Conservation (phyloP, 2,329 filamentous ascomycete species). For the Dothideomycetes sp. region DNA sequence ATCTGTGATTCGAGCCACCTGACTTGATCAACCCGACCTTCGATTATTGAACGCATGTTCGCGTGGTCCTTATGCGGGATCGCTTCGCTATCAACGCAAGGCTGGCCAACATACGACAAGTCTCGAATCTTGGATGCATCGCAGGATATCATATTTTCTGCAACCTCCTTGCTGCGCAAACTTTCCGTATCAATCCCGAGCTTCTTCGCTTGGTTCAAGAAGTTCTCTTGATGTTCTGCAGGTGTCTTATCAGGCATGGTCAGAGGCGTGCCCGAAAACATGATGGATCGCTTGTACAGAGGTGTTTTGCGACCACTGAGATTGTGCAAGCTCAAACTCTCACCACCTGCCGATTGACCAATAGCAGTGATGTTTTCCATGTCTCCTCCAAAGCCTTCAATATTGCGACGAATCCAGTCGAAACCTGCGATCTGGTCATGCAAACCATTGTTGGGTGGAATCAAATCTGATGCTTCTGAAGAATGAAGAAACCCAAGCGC, state of each 20-base stretch:
- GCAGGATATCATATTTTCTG: conserved; percentile 12
- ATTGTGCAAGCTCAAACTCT: conserved; percentile 16
- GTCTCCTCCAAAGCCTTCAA: conserved; percentile 42
- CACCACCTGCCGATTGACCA: conserved; percentile 17
- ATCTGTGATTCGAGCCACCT: conserved; percentile 14
- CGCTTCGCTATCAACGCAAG: conserved; percentile 13
- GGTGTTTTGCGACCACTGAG: background rate
- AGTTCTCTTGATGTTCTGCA: conserved; percentile 15
- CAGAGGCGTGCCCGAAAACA: conserved; percentile 15
- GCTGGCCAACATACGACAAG: conserved; percentile 13
- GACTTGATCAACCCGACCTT: background rate
- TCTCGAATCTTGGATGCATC: conserved; percentile 15
- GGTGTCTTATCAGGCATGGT: conserved; percentile 16
- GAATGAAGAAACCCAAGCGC: conserved; percentile 16
- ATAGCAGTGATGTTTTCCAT: conserved; percentile 15
- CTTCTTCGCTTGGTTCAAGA: conserved; percentile 14
- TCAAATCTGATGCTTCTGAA: conserved; percentile 7
- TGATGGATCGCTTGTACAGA: conserved; percentile 15
- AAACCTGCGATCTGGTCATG: conserved; percentile 46
- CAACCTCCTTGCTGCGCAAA: conserved; percentile 10
- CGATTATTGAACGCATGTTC: conserved; percentile 11
- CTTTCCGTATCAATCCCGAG: conserved; percentile 6
- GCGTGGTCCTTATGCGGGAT: conserved; percentile 14
- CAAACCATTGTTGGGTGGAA: conserved; percentile 40
- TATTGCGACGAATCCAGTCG: conserved; percentile 44